Evolutionary conservation across 441 rosid species (phyloP), one percentile per base, ranked within the genome.

Genomic region (Jatropha podagrica): DNA sequence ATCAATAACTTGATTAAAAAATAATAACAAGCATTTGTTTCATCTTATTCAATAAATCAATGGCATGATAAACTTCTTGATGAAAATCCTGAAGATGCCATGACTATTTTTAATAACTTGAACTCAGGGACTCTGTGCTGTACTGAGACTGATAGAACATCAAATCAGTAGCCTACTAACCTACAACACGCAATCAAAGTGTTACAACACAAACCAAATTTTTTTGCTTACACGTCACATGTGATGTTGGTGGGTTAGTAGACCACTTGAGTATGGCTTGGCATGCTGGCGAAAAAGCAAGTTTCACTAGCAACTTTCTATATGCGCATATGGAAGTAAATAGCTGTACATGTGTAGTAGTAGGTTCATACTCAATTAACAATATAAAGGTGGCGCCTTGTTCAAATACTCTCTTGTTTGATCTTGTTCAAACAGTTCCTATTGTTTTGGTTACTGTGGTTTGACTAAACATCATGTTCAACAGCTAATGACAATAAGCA

Each of bases 171-270:
- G 9, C 48, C 48, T 44, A 41, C 5, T 41, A 59, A 55, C 41
- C 65, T 42, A 58, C 40, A 42, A 60, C 56, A 59, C 12, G 66
- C 66, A 71, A 59, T 71, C 56, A 37, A 71, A 46, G 56, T 7
- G 13, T 56, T 64, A 14, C 44, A 59, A 72, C 17, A 26, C 14
- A n/a, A 72, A 14, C 58, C 20, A 58, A 37, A 72, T 44, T 59
- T 5, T 38, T 48, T 46, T 54, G 46, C 7, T 65, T 2, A 17
- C 7, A 4, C 4, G 7, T 17, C 27, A 69, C 4, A 7, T 42
- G 17, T 4, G 17, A 18, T 46, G 54, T 44, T n/a, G 12, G 67
- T 23, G 15, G 56, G 12, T 27, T 71, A n/a, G 65, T 41, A 60
- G 26, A 8, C n/a, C 15, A 9, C 52, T 71, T 54, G 13, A 59